Conservation (phyloP, 2,329 filamentous ascomycete genomes). For the Aspergillus chevalieri region DNA sequence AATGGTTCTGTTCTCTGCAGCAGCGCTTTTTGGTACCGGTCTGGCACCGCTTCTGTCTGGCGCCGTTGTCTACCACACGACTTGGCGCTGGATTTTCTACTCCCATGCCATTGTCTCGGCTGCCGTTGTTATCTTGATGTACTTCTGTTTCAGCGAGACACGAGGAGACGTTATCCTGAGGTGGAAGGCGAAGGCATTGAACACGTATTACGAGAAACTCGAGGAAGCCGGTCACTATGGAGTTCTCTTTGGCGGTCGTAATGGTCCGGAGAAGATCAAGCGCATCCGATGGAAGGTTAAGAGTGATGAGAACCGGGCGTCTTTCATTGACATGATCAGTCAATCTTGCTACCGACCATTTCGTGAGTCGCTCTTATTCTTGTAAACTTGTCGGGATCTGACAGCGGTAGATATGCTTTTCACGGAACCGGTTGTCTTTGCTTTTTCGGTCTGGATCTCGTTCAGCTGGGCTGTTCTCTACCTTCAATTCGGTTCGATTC, state of each 20-base stretch:
- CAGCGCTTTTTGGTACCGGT: conserved; percentile 72
- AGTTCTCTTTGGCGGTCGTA: conserved; percentile 40
- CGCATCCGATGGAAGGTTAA: conserved; percentile 75
- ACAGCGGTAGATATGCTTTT: conserved; percentile 46
- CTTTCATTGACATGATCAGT: conserved; percentile 62
- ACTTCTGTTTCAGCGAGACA: conserved; percentile 72
- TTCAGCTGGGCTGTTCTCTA: conserved; percentile 90
- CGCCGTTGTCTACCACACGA: conserved; percentile 59
- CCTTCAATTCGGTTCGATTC: conserved; percentile 73
- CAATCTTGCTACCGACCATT: conserved; percentile 75
- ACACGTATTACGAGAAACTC: conserved; percentile 69
- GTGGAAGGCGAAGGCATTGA: conserved; percentile 65
- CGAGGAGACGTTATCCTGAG: conserved; percentile 73
- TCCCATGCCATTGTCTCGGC: conserved; percentile 68
- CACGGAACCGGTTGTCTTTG: conserved; percentile 58
- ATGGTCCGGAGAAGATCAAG: conserved; percentile 21
- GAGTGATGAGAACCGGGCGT: conserved; percentile 68
- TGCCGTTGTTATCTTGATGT: conserved; percentile 58
- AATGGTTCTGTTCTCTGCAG: conserved; percentile 82
- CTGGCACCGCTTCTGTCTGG: conserved; percentile 67
- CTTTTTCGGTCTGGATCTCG: conserved; percentile 82
- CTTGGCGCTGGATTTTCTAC: conserved; percentile 87
- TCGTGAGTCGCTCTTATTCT: conserved; percentile 33
- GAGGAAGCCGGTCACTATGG: conserved; percentile 60
- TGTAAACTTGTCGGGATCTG: not conserved